Percentiles rank a stretch among this genome's conserved stretches.
Evolutionary conservation across 768 basidiomycete species (phyloP).

Genomic region (Boletus pseudopeckii): DNA sequence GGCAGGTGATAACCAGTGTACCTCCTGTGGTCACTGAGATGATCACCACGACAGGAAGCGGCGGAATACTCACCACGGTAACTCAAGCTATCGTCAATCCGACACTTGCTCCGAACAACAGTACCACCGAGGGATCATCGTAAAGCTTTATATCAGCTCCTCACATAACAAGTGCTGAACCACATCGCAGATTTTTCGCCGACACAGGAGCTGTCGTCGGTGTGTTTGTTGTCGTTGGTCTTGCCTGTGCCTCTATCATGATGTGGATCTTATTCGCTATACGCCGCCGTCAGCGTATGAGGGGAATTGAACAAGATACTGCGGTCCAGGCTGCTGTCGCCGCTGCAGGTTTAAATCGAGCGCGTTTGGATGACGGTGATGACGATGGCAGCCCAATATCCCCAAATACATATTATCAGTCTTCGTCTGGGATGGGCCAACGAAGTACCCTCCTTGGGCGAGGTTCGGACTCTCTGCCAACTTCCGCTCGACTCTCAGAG

Average conservation of each 20-base stretch:
- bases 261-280: slow-evolving; percentile 71
- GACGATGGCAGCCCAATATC: slow-evolving; percentile 34
- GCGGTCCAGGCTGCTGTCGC: slow-evolving; percentile 70
- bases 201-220: slow-evolving; percentile 91
- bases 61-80: slow-evolving; percentile 54
- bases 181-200: slow-evolving; percentile 65
- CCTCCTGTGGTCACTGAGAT: slow-evolving; percentile 58
- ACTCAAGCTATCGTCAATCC: slow-evolving; percentile 70
- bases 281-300: slow-evolving; percentile 59
- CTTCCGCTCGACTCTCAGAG: slow-evolving; percentile 36
- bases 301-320: slow-evolving; percentile 62
- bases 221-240: slow-evolving; percentile 85
- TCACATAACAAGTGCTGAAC: slow-evolving; percentile 2
- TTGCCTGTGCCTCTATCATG: slow-evolving; percentile 66
- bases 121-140: slow-evolving; percentile 43
- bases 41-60: slow-evolving; percentile 49
- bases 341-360: slow-evolving; percentile 66
- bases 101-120: slow-evolving; percentile 55
- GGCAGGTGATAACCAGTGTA: slow-evolving; percentile 45
- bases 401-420: slow-evolving; percentile 18
- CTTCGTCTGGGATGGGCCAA: slow-evolving; percentile 37
- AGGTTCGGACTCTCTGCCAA: slow-evolving; percentile 17
- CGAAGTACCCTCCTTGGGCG: slow-evolving; percentile 30
- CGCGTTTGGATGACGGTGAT: slow-evolving; percentile 66
- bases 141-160: slow-evolving; percentile 30